Base-by-base conservation (phyloP, 1,139 yeast species). In the Taphrina wiesneri region DNA sequence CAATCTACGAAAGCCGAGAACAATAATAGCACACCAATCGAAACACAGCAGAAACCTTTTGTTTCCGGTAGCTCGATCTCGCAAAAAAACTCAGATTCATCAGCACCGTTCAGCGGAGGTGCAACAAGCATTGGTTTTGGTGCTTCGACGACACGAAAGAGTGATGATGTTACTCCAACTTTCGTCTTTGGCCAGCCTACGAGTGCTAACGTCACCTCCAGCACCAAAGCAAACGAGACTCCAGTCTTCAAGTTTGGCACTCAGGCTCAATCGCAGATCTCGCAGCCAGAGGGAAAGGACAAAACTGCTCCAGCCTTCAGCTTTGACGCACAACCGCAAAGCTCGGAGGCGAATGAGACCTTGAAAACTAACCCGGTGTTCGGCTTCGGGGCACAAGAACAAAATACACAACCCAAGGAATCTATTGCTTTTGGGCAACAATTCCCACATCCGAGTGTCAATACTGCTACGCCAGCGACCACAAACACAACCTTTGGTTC, bases 331-430 rank as follows among this genome's bases (percentile, higher is more conserved):
- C 43, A 39, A n/a, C 43, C 43, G 7, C 2, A 2, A 39, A n/a
- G n/a, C 19, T 6, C 43, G n/a, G 43, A 1, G n/a, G 17, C 19
- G 3, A 39, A 39, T 2, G 43, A 39, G 43, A 13, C 43, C 17
- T n/a, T 7, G 13, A 9, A 1, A 2, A 3, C 3, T n/a, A 11
- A 26, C 28, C 54, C 54, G 4, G 26, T 32, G 17, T 52, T 52
- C 56, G 34, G 56, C 45, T 52, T 52, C n/a, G 56, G 56, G 17
- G 9, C 34, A 6, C 54, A 26, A 49, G 49, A 9, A 21, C 25
- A 45, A 45, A 2, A 15, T 11, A 28, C 28, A 9, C 34, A 49
- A 28, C 13, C 54, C 36, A 17, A 17, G 4, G 19, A 13, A 23
- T 28, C 54, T 23, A 21, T 11, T 4, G 19, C 36, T 13, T 49